Percentiles rank a stretch among this genome's conserved stretches.
Evolutionary conservation across 208 protist species (phyloP).

Genomic region (Sergeia podlipaevii): DNA sequence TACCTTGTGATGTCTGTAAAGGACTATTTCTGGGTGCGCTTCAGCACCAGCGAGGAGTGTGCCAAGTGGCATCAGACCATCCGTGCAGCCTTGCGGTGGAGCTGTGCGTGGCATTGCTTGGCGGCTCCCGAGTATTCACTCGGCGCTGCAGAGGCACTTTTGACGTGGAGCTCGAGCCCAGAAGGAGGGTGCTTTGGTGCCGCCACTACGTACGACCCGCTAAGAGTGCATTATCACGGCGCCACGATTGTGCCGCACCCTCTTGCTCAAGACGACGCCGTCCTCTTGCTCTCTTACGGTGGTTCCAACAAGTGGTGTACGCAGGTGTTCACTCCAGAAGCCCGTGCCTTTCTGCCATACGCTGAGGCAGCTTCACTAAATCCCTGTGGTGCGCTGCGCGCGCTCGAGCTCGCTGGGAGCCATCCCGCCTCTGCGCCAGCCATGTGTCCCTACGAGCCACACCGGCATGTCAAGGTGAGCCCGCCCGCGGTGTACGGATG

Average conservation of each 20-base stretch:
- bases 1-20: constrained; percentile 49
- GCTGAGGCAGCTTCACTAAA: constrained; percentile 12
- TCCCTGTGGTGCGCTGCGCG: constrained; percentile 12
- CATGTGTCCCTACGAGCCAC: constrained; percentile 45
- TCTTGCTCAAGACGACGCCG: constrained; percentile 11
- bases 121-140: constrained; percentile 18
- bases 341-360: constrained; percentile 33
- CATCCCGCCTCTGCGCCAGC: constrained; percentile 25
- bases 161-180: constrained; percentile 3
- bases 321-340: constrained; percentile 21
- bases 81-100: constrained; percentile 18
- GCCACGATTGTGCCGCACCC: constrained; percentile 19
- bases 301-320: constrained; percentile 27
- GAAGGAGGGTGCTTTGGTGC: background rate
- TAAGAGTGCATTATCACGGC: constrained; percentile 56
- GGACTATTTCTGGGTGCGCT: constrained; percentile 70
- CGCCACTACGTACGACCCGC: constrained; percentile 16
- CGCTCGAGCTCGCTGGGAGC: constrained; percentile 36
- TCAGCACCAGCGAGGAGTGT: constrained; percentile 33
- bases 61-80: constrained; percentile 38
- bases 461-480: constrained; percentile 35
- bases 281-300: constrained; percentile 41
- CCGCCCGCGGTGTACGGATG: constrained; percentile 48
- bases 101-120: constrained; percentile 59
- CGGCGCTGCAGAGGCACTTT: constrained; percentile 1